These are phyloP conservation scores for Mycena leptocephala DNA, from an alignment of 768 basidiomycete species.

Conservation along the genomic window DNA sequence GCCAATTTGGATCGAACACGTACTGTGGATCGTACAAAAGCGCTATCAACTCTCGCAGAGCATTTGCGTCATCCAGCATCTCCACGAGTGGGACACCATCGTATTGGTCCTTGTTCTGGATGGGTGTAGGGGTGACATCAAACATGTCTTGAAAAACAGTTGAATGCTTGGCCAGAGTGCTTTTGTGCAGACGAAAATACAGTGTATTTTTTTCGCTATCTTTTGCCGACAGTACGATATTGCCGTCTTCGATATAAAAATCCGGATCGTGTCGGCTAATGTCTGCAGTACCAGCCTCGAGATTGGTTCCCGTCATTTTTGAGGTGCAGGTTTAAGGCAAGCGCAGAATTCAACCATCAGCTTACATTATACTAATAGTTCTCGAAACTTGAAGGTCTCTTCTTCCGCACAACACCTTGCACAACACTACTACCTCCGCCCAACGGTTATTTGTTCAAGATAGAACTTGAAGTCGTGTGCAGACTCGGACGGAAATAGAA, in stretches of 20 bases:
- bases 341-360: not conserved
- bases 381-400: too few relatives aligned
- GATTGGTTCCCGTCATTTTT: not conserved
- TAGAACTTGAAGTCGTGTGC: too few relatives aligned
- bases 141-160: constrained; percentile 12
- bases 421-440: too few relatives aligned
- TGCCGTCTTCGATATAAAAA: constrained; percentile 5
- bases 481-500: too few relatives aligned
- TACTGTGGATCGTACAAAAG: constrained; percentile 14
- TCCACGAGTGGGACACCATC: constrained; percentile 4
- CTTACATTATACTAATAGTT: too few relatives aligned
- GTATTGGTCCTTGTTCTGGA: not conserved
- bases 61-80: constrained; percentile 14
- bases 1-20: not conserved
- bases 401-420: too few relatives aligned
- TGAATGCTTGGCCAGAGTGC: not conserved
- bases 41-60: not conserved
- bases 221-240: constrained; percentile 9
- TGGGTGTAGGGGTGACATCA: not conserved
- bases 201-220: not conserved
- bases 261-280: not conserved
- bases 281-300: not conserved
- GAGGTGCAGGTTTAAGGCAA: not conserved
- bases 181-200: constrained; percentile 11
- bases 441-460: too few relatives aligned